These are phyloP conservation scores for Pythium aristosporum DNA, from an alignment of 352 stramenopile genomes.

Conservation along the genomic window DNA sequence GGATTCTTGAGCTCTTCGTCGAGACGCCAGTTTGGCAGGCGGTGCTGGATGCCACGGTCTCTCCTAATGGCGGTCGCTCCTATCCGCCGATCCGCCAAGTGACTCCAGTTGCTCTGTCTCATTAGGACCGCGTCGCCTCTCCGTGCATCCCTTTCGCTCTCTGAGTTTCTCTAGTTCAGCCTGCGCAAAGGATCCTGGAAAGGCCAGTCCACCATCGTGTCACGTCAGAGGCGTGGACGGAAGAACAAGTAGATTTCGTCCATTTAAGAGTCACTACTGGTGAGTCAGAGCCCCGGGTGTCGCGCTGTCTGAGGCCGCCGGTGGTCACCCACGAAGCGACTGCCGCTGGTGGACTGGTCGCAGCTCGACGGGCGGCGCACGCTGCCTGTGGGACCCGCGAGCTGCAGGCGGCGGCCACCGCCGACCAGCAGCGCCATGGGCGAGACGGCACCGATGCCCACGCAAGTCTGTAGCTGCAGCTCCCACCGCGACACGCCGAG, in stretches of 20 bases:
- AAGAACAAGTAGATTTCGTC: not conserved
- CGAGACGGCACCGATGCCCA: conserved; percentile 49
- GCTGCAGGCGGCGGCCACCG: conserved; percentile 18
- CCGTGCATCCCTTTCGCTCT: no score
- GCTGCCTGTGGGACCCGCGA: conserved; percentile 14
- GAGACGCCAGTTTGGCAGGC: no score
- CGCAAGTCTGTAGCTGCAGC: conserved; percentile 49
- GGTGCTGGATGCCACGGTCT: not conserved
- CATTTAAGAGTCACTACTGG: not conserved
- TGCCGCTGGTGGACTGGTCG: conserved; percentile 11
- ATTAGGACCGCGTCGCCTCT: no score
- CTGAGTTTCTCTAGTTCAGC: no score
- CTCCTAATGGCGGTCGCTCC: no score
- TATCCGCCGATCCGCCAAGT: no score
- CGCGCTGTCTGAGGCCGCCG: conserved; percentile 23
- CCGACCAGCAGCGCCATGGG: conserved; percentile 33
- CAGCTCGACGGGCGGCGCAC: conserved; percentile 23
- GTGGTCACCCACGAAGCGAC: conserved; percentile 7
- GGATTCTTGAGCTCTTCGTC: not conserved
- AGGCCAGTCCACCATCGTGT: not conserved
- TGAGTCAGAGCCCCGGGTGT: not conserved
- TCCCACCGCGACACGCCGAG: conserved; percentile 74
- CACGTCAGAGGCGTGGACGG: not conserved
- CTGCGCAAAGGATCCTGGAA: not conserved
- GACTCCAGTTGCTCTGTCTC: no score